Conservation (phyloP, 2,329 filamentous ascomycete genomes). For the Ophiostoma ips region DNA sequence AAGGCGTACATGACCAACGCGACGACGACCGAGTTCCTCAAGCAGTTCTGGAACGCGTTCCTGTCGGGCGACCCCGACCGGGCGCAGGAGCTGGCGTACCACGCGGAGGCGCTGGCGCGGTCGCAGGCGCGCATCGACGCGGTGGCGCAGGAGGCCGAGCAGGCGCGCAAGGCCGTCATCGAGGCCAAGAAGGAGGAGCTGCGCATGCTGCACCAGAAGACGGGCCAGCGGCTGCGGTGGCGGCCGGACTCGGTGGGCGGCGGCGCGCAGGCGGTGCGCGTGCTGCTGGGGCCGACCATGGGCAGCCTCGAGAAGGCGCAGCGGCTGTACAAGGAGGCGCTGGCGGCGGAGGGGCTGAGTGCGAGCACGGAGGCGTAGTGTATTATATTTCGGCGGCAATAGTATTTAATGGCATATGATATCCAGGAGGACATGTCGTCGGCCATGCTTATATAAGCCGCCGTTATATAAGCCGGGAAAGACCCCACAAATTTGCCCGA, state of each 20-base stretch:
- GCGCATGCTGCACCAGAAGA: slow-evolving; percentile 54
- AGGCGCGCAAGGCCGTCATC: slow-evolving; percentile 53
- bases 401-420: no score
- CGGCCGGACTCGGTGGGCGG: slow-evolving; percentile 57
- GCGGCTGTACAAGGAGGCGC: slow-evolving; percentile 13
- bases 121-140: slow-evolving; percentile 67
- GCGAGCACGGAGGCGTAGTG: slow-evolving; percentile 10
- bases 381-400: no score
- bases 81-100: slow-evolving; percentile 64
- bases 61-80: slow-evolving; percentile 75
- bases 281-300: slow-evolving; percentile 62
- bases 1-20: slow-evolving; percentile 63
- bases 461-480: no score
- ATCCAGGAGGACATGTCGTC: no score
- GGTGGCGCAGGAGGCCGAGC: slow-evolving; percentile 68
- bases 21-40: slow-evolving; percentile 88
- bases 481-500: no score
- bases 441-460: no score
- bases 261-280: slow-evolving; percentile 60
- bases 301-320: slow-evolving; percentile 57
- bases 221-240: slow-evolving; percentile 58
- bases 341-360: slow-evolving; percentile 14
- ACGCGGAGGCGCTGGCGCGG: slow-evolving; percentile 68
- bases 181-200: slow-evolving; percentile 55
- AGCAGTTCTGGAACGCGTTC: slow-evolving; percentile 92